phyloP scores from a whole-genome alignment of 164 flowering plant genomes.

The Aristolochia fimbriata region DNA sequence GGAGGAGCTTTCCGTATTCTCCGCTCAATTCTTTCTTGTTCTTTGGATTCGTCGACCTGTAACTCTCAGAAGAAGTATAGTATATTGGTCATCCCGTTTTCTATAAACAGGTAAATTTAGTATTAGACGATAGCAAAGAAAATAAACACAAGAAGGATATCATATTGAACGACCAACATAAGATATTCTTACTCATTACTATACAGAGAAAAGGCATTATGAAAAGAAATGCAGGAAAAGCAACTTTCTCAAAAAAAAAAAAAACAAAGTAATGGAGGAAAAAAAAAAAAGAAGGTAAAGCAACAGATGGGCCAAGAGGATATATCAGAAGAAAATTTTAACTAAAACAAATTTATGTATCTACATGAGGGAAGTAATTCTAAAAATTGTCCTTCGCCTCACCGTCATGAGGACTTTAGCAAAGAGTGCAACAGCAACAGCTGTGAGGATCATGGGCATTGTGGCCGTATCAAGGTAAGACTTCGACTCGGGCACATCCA shows the following conservation, averaged over 20 bases:
- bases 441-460: conserved; percentile 60
- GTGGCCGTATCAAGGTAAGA: conserved; percentile 64
- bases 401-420: conserved; percentile 88
- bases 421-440: conserved; percentile 52
- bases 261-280: too few relatives aligned
- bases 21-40: conserved; percentile 73
- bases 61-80: not conserved
- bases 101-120: not conserved
- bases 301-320: too few relatives aligned
- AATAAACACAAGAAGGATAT: not conserved
- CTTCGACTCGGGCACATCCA: conserved; percentile 52
- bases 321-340: too few relatives aligned
- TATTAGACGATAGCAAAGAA: not conserved
- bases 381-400: too few relatives aligned
- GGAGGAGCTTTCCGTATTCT: conserved; percentile 73
- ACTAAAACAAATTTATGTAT: too few relatives aligned
- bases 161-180: not conserved
- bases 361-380: too few relatives aligned
- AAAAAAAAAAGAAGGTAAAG: too few relatives aligned
- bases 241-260: too few relatives aligned
- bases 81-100: too few relatives aligned
- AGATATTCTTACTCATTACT: too few relatives aligned
- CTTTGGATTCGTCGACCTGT: conserved; percentile 63
- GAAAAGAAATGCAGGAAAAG: too few relatives aligned
- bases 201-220: not conserved